Evolutionary conservation across 768 basidiomycete genomes (phyloP).

Genomic region (Naganishia antarctica): DNA sequence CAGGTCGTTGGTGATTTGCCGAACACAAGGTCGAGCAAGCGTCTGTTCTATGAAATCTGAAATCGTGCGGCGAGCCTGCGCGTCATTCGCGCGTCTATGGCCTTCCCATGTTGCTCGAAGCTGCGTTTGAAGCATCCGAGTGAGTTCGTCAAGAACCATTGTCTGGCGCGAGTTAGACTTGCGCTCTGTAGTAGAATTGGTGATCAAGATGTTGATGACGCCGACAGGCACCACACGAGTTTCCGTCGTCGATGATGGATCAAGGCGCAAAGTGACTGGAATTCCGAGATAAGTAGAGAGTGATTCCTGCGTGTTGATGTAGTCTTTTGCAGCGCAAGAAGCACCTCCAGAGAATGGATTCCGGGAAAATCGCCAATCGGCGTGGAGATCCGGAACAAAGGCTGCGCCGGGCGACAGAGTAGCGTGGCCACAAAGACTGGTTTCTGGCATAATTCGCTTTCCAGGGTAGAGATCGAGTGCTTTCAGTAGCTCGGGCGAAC

Average conservation of each 20-base stretch:
- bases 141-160: conserved; percentile 33
- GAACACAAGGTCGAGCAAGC: conserved; percentile 21
- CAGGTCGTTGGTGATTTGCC: conserved; percentile 5
- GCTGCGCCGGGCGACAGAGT: neutral
- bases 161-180: conserved; percentile 8
- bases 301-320: conserved; percentile 14
- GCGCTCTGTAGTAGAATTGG: conserved; percentile 8
- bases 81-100: conserved; percentile 32
- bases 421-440: conserved; percentile 20
- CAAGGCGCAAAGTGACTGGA: conserved; percentile 6
- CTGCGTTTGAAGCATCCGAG: conserved; percentile 36
- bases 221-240: conserved; percentile 23
- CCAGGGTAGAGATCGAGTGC: conserved; percentile 4
- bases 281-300: neutral
- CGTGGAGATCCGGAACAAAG: conserved; percentile 11
- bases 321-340: neutral
- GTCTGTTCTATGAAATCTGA: conserved; percentile 34
- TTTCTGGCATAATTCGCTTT: conserved; percentile 15
- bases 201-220: conserved; percentile 25
- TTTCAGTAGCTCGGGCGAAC: neutral
- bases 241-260: neutral
- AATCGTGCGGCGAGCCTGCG: conserved; percentile 26
- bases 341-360: conserved; percentile 10
- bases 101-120: conserved; percentile 41
- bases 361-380: conserved; percentile 7